A percentile compares a stretch with the other conserved stretches of the same genome.
Conservation (phyloP, 192 early-diverging fungal genomes). For the Entomortierella parvispora region DNA sequence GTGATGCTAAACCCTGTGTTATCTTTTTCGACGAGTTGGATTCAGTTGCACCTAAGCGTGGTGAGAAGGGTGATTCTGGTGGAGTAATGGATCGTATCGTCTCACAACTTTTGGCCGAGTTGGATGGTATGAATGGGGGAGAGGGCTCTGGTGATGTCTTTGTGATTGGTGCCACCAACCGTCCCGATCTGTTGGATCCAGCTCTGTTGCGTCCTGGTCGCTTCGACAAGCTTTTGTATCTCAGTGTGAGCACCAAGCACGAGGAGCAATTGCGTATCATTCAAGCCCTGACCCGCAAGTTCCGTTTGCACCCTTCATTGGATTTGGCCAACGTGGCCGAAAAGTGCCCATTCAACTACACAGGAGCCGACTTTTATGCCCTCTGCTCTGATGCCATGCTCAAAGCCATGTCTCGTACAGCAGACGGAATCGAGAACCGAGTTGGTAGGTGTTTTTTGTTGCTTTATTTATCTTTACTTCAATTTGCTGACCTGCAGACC, state of each 20-base stretch:
- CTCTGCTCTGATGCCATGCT: conserved; percentile 97
- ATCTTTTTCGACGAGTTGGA: conserved; percentile 99
- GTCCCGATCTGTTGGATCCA: conserved; percentile 95
- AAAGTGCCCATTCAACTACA: conserved; percentile 90
- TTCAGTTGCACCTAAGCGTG: conserved; percentile 97
- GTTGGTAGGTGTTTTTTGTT: conserved; percentile 43
- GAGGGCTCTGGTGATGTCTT: conserved; percentile 82
- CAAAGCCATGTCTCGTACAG: conserved; percentile 93
- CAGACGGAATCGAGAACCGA: conserved; percentile 71
- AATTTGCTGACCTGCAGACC: too few species aligned
- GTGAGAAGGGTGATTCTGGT: conserved; percentile 97
- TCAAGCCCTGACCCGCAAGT: conserved; percentile 95
- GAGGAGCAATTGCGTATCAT: conserved; percentile 89
- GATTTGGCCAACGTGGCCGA: conserved; percentile 82
- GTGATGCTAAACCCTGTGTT: conserved; percentile 97
- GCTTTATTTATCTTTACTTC: neutral
- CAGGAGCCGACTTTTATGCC: conserved; percentile 99
- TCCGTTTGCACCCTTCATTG: conserved; percentile 84
- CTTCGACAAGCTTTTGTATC: conserved; percentile 97
- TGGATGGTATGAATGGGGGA: conserved; percentile 89
- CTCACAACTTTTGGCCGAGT: conserved; percentile 93
- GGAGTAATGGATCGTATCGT: conserved; percentile 99
- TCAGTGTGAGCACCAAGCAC: conserved; percentile 94
- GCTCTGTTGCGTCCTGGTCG: conserved; percentile 94
- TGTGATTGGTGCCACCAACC: conserved; percentile 98